Conservation (phyloP, 2,329 filamentous ascomycete species). For the Colletotrichum sojae region DNA sequence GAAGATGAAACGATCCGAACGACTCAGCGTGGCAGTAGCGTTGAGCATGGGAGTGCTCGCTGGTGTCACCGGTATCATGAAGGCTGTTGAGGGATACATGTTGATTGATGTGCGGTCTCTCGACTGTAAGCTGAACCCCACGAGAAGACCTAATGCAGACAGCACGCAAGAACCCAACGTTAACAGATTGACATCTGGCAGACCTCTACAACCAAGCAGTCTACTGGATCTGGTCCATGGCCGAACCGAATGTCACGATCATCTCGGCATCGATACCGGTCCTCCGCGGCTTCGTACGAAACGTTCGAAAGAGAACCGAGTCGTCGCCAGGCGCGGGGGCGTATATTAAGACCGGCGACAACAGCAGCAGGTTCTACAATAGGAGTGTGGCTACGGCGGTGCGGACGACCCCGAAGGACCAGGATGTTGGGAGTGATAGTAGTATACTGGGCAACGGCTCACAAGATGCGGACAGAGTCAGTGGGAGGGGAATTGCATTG, state of each 20-base stretch:
- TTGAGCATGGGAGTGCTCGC: constrained; percentile 49
- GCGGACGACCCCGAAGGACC: not conserved
- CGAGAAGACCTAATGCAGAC: not conserved
- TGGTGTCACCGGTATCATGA: constrained; percentile 44
- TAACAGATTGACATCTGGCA: not conserved
- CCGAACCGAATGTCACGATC: constrained; percentile 49
- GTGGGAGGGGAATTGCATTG: constrained; percentile 1
- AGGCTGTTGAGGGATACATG: constrained; percentile 35
- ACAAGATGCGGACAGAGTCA: not conserved
- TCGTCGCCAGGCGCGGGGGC: not conserved
- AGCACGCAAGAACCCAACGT: not conserved
- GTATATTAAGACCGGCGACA: constrained; percentile 14
- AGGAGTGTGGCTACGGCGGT: constrained; percentile 6
- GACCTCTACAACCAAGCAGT: constrained; percentile 24
- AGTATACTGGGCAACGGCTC: constrained; percentile 27
- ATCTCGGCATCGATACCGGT: constrained; percentile 50
- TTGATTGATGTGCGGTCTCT: constrained; percentile 38
- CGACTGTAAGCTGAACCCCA: constrained; percentile 33
- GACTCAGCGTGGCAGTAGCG: constrained; percentile 47
- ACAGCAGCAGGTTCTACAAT: constrained; percentile 27
- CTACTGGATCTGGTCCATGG: constrained; percentile 45
- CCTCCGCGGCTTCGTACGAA: constrained; percentile 45
- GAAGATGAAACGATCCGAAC: constrained; percentile 48
- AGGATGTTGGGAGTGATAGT: constrained; percentile 32
- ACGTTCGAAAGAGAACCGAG: constrained; percentile 9